Evolutionary conservation across 2,329 filamentous ascomycete species (phyloP).

Genomic region (Cladosporium austrohemisphaericum): DNA sequence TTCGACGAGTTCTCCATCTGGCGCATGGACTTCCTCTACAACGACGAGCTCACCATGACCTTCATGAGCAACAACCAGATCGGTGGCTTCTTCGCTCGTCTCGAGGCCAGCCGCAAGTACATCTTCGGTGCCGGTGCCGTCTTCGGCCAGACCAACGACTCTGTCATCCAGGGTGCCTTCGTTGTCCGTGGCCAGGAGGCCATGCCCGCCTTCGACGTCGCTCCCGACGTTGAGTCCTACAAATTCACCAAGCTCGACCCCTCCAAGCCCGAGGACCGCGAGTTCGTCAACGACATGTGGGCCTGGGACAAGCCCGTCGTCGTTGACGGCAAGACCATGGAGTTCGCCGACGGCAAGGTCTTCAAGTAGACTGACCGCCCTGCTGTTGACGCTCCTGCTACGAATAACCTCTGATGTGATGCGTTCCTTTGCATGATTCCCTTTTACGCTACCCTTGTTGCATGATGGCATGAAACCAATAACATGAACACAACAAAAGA

Average conservation of each 20-base stretch:
- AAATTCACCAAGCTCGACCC: conserved; percentile 94
- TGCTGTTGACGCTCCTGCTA: conserved; percentile 11
- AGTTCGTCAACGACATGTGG: conserved; percentile 85
- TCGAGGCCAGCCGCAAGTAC: conserved; percentile 97
- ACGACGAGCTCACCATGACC: conserved; percentile 90
- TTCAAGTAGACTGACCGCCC: conserved; percentile 97
- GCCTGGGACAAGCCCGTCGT: conserved; percentile 81
- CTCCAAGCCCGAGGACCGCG: conserved; percentile 75
- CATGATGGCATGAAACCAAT: conserved; percentile 15
- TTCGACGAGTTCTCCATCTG: conserved; percentile 95
- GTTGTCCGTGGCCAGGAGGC: conserved; percentile 88
- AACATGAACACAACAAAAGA: too few relatives aligned
- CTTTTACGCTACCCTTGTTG: conserved; percentile 15
- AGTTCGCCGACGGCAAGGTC: conserved; percentile 89
- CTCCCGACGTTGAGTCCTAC: conserved; percentile 97
- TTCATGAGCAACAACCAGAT: conserved; percentile 99
- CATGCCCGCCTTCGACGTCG: conserved; percentile 86
- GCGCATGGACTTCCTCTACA: conserved; percentile 97
- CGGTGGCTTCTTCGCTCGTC: conserved; percentile 93
- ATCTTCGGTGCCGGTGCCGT: conserved; percentile 88
- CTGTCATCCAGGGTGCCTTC: conserved; percentile 88
- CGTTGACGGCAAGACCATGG: conserved; percentile 82
- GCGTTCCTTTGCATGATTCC: conserved; percentile 15
- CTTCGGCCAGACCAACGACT: conserved; percentile 84
- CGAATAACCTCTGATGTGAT: conserved; percentile 13